These are phyloP conservation scores for Oxyria digyna DNA, from an alignment of 148 eudicot genomes.

Conservation along the genomic window DNA sequence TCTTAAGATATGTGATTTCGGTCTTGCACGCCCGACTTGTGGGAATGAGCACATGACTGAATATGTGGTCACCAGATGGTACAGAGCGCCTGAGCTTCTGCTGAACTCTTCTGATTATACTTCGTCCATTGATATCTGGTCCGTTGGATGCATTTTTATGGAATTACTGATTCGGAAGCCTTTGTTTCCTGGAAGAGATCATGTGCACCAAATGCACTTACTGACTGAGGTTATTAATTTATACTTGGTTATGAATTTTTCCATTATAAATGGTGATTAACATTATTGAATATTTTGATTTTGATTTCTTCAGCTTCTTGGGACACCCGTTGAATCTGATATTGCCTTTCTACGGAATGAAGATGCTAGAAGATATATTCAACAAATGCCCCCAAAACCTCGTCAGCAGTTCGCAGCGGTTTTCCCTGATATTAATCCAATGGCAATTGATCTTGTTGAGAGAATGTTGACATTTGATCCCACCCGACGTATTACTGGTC, in stretches of 20 bases:
- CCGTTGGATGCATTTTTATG: slow-evolving; percentile 89
- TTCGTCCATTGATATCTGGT: slow-evolving; percentile 82
- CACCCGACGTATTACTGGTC: slow-evolving; percentile 72
- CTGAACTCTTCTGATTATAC: slow-evolving; percentile 84
- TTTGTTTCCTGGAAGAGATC: slow-evolving; percentile 71
- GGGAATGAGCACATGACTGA: slow-evolving; percentile 83
- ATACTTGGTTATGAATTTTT: not conserved
- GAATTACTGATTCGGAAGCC: slow-evolving; percentile 78
- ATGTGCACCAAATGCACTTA: slow-evolving; percentile 70
- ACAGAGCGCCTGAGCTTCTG: slow-evolving; percentile 79
- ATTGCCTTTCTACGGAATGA: slow-evolving; percentile 51
- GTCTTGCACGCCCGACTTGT: slow-evolving; percentile 64
- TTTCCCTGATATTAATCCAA: slow-evolving; percentile 69
- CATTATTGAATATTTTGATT: not conserved
- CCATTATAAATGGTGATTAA: not conserved
- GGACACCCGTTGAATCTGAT: slow-evolving; percentile 72
- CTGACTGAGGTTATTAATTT: slow-evolving; percentile 65
- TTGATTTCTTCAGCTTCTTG: slow-evolving; percentile 39
- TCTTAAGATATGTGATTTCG: slow-evolving; percentile 81
- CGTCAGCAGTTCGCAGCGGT: slow-evolving; percentile 41
- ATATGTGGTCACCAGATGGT: slow-evolving; percentile 91
- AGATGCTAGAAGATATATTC: slow-evolving; percentile 66
- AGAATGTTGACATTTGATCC: slow-evolving; percentile 84
- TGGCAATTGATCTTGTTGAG: slow-evolving; percentile 72
- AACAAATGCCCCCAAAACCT: slow-evolving; percentile 53